A percentile compares a stretch with the other conserved stretches of the same genome.
These are phyloP conservation scores for Fusarium euwallaceae DNA, from an alignment of 2,329 filamentous ascomycete species.

Conservation along the genomic window DNA sequence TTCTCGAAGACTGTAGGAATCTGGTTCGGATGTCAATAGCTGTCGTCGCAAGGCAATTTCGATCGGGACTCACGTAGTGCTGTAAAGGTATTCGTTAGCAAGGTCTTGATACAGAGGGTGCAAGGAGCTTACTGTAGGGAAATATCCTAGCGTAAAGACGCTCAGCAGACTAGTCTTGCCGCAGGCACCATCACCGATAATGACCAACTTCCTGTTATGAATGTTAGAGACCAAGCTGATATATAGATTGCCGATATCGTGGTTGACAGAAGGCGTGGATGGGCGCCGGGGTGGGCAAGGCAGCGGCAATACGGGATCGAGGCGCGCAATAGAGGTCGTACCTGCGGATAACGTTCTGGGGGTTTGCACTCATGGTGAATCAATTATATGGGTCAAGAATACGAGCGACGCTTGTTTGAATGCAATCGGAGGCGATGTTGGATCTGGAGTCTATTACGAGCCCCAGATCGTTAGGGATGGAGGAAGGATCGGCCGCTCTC, in stretches of 20 bases:
- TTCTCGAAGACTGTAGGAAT: slow-evolving; percentile 99
- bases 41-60: slow-evolving; percentile 15
- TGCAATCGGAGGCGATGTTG: slow-evolving; percentile 20
- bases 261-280: neutral
- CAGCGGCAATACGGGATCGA: slow-evolving; percentile 10
- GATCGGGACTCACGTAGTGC: slow-evolving; percentile 68
- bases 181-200: slow-evolving; percentile 97
- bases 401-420: slow-evolving; percentile 22
- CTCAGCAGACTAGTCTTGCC: slow-evolving; percentile 98
- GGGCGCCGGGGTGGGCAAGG: neutral
- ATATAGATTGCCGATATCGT: neutral
- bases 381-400: slow-evolving; percentile 26
- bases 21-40: slow-evolving; percentile 52
- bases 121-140: slow-evolving; percentile 83
- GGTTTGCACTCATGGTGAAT: slow-evolving; percentile 59
- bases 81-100: slow-evolving; percentile 52
- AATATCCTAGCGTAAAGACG: slow-evolving; percentile 98
- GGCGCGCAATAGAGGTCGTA: slow-evolving; percentile 55
- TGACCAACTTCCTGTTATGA: slow-evolving; percentile 85
- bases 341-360: slow-evolving; percentile 75
- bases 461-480: slow-evolving; percentile 37
- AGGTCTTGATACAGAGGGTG: slow-evolving; percentile 25
- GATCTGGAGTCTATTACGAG: slow-evolving; percentile 38
- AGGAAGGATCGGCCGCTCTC: slow-evolving; percentile 16
- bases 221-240: slow-evolving; percentile 27